A percentile compares a stretch with the other conserved stretches of the same genome.
phyloP scores from a whole-genome alignment of 2,329 filamentous ascomycete species.

The Parastagonospora nodorum region DNA sequence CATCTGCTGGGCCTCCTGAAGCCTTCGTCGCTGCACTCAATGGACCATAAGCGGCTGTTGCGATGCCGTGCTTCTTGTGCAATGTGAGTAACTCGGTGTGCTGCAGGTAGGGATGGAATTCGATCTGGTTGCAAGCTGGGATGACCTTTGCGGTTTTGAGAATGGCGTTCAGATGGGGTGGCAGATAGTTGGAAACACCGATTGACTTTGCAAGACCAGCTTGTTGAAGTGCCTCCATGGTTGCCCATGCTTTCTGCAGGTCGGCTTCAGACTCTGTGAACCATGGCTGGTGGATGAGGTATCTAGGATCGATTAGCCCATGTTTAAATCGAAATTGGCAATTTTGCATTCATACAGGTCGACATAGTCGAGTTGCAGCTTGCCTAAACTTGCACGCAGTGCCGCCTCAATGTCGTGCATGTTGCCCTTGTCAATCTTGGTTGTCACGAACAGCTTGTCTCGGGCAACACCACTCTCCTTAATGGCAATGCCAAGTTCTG shows the following conservation, averaged over 20 bases:
- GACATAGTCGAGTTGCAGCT: constrained; percentile 65
- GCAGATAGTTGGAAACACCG: constrained; percentile 65
- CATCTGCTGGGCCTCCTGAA: constrained; percentile 60
- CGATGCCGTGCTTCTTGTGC: constrained; percentile 55
- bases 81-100: constrained; percentile 62
- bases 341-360: constrained; percentile 56
- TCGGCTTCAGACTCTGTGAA: constrained; percentile 59
- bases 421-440: constrained; percentile 58
- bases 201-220: constrained; percentile 64
- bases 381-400: constrained; percentile 62
- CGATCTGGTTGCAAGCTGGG: constrained; percentile 71
- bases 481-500: constrained; percentile 56
- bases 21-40: constrained; percentile 60
- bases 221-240: constrained; percentile 64
- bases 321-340: background rate
- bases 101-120: constrained; percentile 71
- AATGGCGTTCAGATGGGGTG: constrained; percentile 59
- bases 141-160: constrained; percentile 59
- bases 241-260: constrained; percentile 63
- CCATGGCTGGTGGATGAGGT: constrained; percentile 67
- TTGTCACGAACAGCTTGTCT: constrained; percentile 58
- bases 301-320: constrained; percentile 45
- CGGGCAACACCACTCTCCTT: constrained; percentile 51
- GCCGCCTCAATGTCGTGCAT: constrained; percentile 62
- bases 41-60: constrained; percentile 54